Conservation (phyloP, 176 grass and related monocot genomes). For the Bonia amplexicaulis region DNA sequence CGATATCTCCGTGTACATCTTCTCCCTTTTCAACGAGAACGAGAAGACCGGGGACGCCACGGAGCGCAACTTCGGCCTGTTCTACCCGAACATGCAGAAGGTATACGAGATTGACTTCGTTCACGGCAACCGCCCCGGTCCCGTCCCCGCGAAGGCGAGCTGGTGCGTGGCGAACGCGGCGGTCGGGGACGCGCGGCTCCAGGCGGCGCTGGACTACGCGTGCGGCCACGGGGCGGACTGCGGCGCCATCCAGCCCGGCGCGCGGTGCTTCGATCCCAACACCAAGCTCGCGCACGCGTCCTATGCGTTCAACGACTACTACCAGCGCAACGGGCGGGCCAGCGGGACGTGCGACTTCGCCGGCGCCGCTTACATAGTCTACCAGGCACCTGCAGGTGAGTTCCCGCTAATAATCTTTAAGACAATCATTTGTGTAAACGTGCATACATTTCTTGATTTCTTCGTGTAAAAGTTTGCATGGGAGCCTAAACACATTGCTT, state of each 20-base stretch:
- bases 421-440: no score
- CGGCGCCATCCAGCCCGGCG: slow-evolving; percentile 43
- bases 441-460: no score
- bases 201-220: slow-evolving; percentile 54
- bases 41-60: slow-evolving; percentile 22
- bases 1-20: slow-evolving; percentile 52
- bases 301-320: slow-evolving; percentile 50
- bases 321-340: slow-evolving; percentile 16
- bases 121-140: neutral
- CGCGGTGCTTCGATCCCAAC: slow-evolving; percentile 48
- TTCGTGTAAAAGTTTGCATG: no score
- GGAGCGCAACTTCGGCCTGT: slow-evolving; percentile 62
- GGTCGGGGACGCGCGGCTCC: slow-evolving; percentile 28
- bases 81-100: slow-evolving; percentile 49
- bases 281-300: slow-evolving; percentile 49
- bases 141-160: neutral
- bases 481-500: no score
- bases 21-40: slow-evolving; percentile 77
- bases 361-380: slow-evolving; percentile 35
- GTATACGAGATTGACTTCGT: slow-evolving; percentile 60
- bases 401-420: neutral
- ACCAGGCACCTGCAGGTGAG: slow-evolving; percentile 28
- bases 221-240: slow-evolving; percentile 69
- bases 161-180: slow-evolving; percentile 51
- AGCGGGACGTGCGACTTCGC: slow-evolving; percentile 43